Evolutionary conservation across 202 grass and related monocot species (phyloP), one percentile per base, ranked within the genome.

Genomic region (Zizania palustris): DNA sequence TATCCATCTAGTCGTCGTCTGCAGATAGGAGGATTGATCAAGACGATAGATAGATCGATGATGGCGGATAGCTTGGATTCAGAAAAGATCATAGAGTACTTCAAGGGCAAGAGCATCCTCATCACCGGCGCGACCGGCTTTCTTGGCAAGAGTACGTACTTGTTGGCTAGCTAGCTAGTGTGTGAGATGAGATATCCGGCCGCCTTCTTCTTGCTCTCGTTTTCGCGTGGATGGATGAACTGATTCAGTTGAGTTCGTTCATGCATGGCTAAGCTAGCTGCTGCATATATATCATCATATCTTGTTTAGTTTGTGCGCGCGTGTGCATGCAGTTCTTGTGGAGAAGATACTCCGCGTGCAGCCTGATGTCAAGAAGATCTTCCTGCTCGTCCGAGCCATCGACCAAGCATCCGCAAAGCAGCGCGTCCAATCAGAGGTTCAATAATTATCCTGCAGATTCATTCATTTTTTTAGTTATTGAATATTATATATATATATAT

Each of bases 81-180:
- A 14, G 77, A 40, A 36, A 80, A 18, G 58, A 85, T 97, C 58
- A 57, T 74, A 64, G 86, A 69, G 15, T 87, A 87, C 56, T 97
- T 93, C 88, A 91, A 88, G 78, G 84, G 82, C 41, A 97, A 97
- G 86, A 91, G 43, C 74, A 58, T 93, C 70, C 90, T 93, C 55
- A n/a, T 97, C 75, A 97, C 90, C 10, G 93, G 93, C 5, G 75
- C 90, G n/a, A 97, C 93, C 6, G 93, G 93, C 1, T 97, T 97
- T 59, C 84, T 97, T 21, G 93, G 85, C 18, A 97, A 93, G 81
- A 89, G 93, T 97, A 91, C 14, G 82, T 74, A 2, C 0, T 1
- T 8, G 0, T 4, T 21, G 20, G 9, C 11, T 15, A 16, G 33
- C 60, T 16, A 7, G 58, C 8, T 42, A 66, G 48, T 28, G 11